A percentile compares a stretch with the other conserved stretches of the same genome.
phyloP scores from a whole-genome alignment of 345 rosid species.

The Carallia brachiata region DNA sequence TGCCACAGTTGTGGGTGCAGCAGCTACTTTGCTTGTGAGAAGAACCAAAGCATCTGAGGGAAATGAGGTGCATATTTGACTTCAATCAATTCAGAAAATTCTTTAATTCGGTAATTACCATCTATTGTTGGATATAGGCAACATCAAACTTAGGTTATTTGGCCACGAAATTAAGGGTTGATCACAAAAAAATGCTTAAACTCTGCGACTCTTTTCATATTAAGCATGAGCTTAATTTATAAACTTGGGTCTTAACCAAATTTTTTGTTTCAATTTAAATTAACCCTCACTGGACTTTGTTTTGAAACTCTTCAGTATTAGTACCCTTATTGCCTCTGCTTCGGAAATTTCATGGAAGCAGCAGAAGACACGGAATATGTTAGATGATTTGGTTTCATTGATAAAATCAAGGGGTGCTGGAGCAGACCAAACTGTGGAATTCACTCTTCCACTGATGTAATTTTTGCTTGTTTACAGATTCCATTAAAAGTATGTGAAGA shows the following conservation, averaged over 20 bases:
- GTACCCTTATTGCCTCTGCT: no score
- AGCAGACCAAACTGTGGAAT: neutral
- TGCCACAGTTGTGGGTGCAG: slow-evolving; percentile 80
- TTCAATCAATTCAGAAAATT: neutral
- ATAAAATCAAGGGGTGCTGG: neutral
- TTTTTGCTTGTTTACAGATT: slow-evolving; percentile 37
- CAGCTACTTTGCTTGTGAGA: slow-evolving; percentile 67
- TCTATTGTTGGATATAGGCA: neutral
- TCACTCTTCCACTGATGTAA: neutral
- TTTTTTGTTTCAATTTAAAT: no score
- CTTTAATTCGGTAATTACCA: neutral
- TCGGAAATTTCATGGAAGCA: neutral
- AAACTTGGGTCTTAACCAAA: no score
- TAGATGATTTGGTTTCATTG: neutral
- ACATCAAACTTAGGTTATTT: neutral
- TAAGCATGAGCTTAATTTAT: no score
- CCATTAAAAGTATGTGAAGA: slow-evolving; percentile 60
- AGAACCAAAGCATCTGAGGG: slow-evolving; percentile 53
- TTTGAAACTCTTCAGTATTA: no score
- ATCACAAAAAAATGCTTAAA: no score
- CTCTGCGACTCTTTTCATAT: no score
- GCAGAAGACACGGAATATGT: neutral
- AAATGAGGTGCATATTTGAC: slow-evolving; percentile 44
- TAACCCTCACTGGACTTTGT: no score
- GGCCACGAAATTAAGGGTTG: neutral